phyloP scores from a whole-genome alignment of 2,329 filamentous ascomycete genomes.

The Xenosphaeropsis pyriputrescens region DNA sequence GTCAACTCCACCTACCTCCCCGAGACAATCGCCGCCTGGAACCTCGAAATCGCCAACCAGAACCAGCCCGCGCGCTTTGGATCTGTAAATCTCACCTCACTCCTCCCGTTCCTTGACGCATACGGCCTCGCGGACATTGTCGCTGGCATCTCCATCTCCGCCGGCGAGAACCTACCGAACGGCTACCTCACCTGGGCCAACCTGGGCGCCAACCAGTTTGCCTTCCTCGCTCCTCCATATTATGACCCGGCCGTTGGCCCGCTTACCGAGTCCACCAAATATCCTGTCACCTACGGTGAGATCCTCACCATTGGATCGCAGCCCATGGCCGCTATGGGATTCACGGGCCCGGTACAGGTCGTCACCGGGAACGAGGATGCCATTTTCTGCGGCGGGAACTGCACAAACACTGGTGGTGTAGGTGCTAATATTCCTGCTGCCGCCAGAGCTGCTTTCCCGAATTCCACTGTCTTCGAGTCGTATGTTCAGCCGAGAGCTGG shows the following conservation, averaged over 20 bases:
- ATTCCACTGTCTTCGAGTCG: conserved; percentile 30
- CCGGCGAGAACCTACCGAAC: conserved; percentile 20
- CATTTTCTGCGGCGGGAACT: conserved; percentile 49
- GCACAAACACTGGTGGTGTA: conserved; percentile 25
- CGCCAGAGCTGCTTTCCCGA: conserved; percentile 14
- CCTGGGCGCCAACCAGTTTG: conserved; percentile 31
- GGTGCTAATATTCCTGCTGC: conserved; percentile 13
- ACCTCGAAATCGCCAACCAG: conserved; percentile 27
- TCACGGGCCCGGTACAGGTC: conserved; percentile 39
- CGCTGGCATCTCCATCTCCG: background rate
- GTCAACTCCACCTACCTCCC: conserved; percentile 28
- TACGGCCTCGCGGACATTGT: background rate
- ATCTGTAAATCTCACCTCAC: conserved; percentile 9
- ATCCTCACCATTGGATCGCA: conserved; percentile 35
- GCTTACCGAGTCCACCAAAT: conserved; percentile 28
- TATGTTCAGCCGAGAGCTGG: conserved; percentile 36
- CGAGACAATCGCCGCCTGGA: conserved; percentile 27
- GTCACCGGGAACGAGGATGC: conserved; percentile 37
- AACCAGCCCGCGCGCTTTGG: conserved; percentile 19
- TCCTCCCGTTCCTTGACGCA: too few relatives aligned
- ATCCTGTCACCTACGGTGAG: conserved; percentile 43
- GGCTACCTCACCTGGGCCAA: conserved; percentile 38
- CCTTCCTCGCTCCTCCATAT: conserved; percentile 33
- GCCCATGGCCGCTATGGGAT: conserved; percentile 16
- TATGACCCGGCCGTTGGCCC: conserved; percentile 39